Evolutionary conservation across 169 alveolate species (phyloP), one percentile per base, ranked within the genome.

Genomic region (Cyclospora cayetanensis): DNA sequence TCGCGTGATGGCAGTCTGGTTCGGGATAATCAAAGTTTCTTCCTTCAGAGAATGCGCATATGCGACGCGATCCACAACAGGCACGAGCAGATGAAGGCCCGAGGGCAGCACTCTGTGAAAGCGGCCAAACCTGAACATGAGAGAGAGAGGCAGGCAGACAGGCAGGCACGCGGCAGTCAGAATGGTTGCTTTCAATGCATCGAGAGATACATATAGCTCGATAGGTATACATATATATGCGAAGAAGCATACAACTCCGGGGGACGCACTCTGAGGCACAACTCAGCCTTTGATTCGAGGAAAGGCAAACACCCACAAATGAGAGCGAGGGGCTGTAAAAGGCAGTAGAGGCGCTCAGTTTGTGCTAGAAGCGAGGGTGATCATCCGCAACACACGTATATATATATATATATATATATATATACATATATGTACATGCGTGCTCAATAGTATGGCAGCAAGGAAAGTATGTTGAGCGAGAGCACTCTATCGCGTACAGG

Each of bases 1-100:
- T 91, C 97, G 97, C 27, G 99, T 98, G 15, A 98, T 98, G 34
- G 99, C 99, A 39, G 98, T 96, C 94, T 98, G 94, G 72, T 97
- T 97, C 11, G 98, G 97, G 18, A 98, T 97, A 1, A 96, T 97
- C 27, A 98, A 95, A 29, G 97, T 97, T 87, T 98, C 98, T 92
- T 98, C 99, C 95, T 98, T 98, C 42, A 98, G 94, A 39, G 99
- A 97, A 87, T 97, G 99, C 3, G 96, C 94, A 91, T 98, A 97
- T n/a, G 98, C 98, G 70, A 97, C 94, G 66, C 94, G 90, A 92
- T 98, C 99, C 65, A 98, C 93, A 55, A 97, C 86, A 18, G 99
- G 99, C 46, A 96, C 72, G 70, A 97, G 93, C 79, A 97, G 94
- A 94, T 97, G 98, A 31, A 97, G 91, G 2, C 99, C 99, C 29